Conservation (phyloP, 2,329 filamentous ascomycete species). For the Dothidotthia symphoricarpi region DNA sequence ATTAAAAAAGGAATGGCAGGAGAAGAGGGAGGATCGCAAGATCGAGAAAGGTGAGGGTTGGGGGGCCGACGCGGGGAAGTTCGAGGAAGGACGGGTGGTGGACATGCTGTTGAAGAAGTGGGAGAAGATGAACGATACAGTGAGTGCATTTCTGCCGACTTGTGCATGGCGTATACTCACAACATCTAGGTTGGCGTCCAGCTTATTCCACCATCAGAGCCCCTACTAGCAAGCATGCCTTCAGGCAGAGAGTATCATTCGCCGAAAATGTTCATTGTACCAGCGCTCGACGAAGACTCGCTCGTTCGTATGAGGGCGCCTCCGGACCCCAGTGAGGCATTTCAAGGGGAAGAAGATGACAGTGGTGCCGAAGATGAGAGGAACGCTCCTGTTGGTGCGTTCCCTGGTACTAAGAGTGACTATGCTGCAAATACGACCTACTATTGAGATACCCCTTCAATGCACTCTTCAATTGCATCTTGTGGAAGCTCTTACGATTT, state of each 20-base stretch:
- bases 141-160: slow-evolving; percentile 46
- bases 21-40: slow-evolving; percentile 74
- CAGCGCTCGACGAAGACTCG: slow-evolving; percentile 61
- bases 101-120: slow-evolving; percentile 87
- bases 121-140: slow-evolving; percentile 89
- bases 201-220: slow-evolving; percentile 66
- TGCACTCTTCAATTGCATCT: too few species aligned
- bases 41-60: slow-evolving; percentile 70
- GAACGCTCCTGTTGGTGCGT: slow-evolving; percentile 34
- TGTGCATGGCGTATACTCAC: slow-evolving; percentile 3
- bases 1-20: slow-evolving; percentile 71
- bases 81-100: slow-evolving; percentile 81
- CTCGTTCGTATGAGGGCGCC: slow-evolving; percentile 60
- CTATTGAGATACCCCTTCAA: slow-evolving; percentile 24
- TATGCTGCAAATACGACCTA: slow-evolving; percentile 33
- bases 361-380: slow-evolving; percentile 38
- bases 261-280: slow-evolving; percentile 65
- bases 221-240: slow-evolving; percentile 75
- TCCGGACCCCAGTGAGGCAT: slow-evolving; percentile 50
- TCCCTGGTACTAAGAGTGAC: slow-evolving; percentile 36
- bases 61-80: slow-evolving; percentile 79
- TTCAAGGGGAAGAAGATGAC: slow-evolving; percentile 38
- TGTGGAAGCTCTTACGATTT: too few species aligned
- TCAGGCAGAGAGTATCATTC: slow-evolving; percentile 83
- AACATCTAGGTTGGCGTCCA: slow-evolving; percentile 71